Evolutionary conservation across 2,329 filamentous ascomycete genomes (phyloP), one percentile per base, ranked within the genome.

Genomic region (Penicillium griseofulvum): DNA sequence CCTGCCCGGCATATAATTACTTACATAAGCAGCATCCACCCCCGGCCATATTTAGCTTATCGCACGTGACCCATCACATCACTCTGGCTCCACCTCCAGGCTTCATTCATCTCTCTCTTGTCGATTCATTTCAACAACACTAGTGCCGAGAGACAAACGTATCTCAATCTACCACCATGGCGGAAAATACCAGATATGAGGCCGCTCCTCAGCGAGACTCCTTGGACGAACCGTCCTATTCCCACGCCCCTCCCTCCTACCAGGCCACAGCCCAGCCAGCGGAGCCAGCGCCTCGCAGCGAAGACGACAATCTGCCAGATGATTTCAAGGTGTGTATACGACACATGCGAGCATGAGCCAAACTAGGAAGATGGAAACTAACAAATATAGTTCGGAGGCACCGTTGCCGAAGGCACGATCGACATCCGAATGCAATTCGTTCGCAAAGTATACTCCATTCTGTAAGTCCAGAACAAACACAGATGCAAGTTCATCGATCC

Each of bases 381-480:
- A 66, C 46, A 28, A 42, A 24, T 52, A 56, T 69, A 91, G 89
- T 97, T 96, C 71, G 94, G 93, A 65, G 92, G 91, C 59, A 91
- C 88, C 17, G 92, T 97, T 56, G 88, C 92, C 63, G 94, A 97
- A 79, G 93, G 90, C 44, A 96, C 92, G 19, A 81, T 97, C 70
- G 91, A 96, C 69, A 96, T 99, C 71, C 89, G 93, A 65, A 96
- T 97, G 86, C 90, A 94, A 76, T 99, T 97, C 75, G 83, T 96
- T 67, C 88, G 92, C 76, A 97, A 97, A 81, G 94, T 99, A 71
- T 99, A 99, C 78, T 88, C 91, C 56, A 99, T 99, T 75, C 82
- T 99, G 78, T 85, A 74, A 78, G 81, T 73, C 24, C 12, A 49
- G 22, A 19, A 55, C 51, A 37, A 45, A 41, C 16, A 2, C 19